Percentiles rank a stretch among this genome's conserved stretches.
Conservation (phyloP, 2,329 filamentous ascomycete genomes). For the Colletotrichum sp. region DNA sequence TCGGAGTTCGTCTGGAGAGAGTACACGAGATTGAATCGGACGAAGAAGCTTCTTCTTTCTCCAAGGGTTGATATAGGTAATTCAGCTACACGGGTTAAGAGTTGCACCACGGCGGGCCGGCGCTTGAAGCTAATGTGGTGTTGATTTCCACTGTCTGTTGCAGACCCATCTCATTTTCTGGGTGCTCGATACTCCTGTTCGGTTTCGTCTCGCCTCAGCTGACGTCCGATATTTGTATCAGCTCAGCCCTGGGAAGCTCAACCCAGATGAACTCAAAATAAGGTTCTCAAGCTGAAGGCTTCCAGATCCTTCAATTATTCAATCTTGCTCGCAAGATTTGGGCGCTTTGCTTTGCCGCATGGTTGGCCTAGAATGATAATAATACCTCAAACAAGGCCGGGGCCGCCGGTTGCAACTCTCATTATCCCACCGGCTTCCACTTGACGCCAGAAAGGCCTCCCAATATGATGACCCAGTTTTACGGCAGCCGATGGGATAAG, state of each 20-base stretch:
- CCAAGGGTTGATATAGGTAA: no score
- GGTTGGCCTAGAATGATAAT: not conserved
- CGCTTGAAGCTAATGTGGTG: fast-evolving
- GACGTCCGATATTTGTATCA: not conserved
- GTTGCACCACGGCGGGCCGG: fast-evolving
- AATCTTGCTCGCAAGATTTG: not conserved
- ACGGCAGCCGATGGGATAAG: not conserved
- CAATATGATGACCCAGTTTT: not conserved
- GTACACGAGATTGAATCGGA: no score
- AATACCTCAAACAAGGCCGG: not conserved
- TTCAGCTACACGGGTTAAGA: not conserved
- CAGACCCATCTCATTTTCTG: not conserved
- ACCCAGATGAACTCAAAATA: not conserved
- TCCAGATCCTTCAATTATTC: not conserved
- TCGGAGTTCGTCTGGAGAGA: no score
- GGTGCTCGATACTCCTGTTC: not conserved
- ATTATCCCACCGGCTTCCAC: not conserved
- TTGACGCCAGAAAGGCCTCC: not conserved
- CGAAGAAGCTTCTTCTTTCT: no score
- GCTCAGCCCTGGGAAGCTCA: not conserved
- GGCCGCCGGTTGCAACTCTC: not conserved
- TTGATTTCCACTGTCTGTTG: not conserved
- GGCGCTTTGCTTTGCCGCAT: not conserved
- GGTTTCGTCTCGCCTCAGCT: not conserved
- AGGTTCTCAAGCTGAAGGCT: not conserved